A percentile compares a stretch with the other conserved stretches of the same genome.
Conservation (phyloP, 2,329 filamentous ascomycete species). For the Penicillium sp. region DNA sequence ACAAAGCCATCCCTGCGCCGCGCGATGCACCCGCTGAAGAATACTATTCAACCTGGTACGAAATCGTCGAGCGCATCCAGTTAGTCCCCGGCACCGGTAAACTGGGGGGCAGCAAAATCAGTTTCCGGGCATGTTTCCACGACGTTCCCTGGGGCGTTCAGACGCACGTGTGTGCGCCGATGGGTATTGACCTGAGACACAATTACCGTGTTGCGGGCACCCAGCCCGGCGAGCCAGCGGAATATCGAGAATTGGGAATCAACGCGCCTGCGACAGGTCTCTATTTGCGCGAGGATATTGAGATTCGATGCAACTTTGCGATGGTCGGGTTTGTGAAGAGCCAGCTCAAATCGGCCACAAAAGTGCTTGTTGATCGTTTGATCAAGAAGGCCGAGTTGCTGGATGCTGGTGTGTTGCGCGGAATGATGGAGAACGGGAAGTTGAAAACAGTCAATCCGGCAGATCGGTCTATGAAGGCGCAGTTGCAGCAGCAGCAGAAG, state of each 20-base stretch:
- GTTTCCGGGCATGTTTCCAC: conserved; percentile 75
- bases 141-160: conserved; percentile 69
- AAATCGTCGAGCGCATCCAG: conserved; percentile 68
- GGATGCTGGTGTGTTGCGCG: conserved; percentile 18
- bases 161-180: conserved; percentile 80
- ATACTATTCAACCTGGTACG: conserved; percentile 68
- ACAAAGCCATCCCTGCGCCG: conserved; percentile 65
- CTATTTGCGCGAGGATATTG: conserved; percentile 77
- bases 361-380: conserved; percentile 61
- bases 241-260: conserved; percentile 64
- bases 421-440: conserved; percentile 13
- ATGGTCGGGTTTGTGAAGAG: conserved; percentile 73
- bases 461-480: conserved; percentile 5
- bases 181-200: conserved; percentile 72
- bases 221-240: conserved; percentile 65
- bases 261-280: conserved; percentile 64
- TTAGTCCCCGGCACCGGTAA: conserved; percentile 62
- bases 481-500: neutral
- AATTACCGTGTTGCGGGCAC: conserved; percentile 72
- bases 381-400: conserved; percentile 45
- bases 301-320: conserved; percentile 73
- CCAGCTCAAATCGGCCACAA: conserved; percentile 72
- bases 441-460: conserved; percentile 14
- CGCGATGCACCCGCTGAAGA: conserved; percentile 65
- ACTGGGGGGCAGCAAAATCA: conserved; percentile 61